Percentiles rank a stretch among this genome's conserved stretches.
Evolutionary conservation across 1,284 basidiomycete genomes (phyloP).

Genomic region (Ceratobasidium sp.): DNA sequence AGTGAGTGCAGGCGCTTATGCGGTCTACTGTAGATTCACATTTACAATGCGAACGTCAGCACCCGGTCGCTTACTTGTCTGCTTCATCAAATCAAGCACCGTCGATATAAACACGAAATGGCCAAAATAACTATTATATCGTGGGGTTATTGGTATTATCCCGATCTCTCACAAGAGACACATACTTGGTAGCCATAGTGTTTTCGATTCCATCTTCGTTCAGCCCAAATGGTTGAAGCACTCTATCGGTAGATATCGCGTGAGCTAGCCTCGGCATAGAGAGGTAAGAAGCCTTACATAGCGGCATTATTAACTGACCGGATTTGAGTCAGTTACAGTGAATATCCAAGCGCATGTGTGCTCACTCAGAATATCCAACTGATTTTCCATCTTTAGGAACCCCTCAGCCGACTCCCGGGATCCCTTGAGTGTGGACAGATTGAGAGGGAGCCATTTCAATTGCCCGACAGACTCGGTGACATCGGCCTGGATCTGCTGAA

Average conservation of each 20-base stretch:
- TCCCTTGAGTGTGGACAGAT: conserved; percentile 20
- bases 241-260: neutral
- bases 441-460: neutral
- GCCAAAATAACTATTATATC: conserved; percentile 7
- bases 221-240: neutral
- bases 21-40: neutral
- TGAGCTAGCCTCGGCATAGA: neutral
- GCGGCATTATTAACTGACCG: neutral
- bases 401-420: conserved; percentile 1
- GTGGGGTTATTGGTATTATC: neutral
- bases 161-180: neutral
- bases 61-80: neutral
- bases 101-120: conserved; percentile 18
- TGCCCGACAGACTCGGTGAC: neutral
- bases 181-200: conserved; percentile 14
- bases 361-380: conserved; percentile 17
- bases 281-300: neutral
- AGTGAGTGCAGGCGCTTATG: neutral
- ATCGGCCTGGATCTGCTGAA: neutral
- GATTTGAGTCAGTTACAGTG: neutral
- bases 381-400: neutral
- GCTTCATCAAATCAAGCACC: conserved; percentile 18
- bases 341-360: neutral
- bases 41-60: conserved; percentile 32
- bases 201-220: conserved; percentile 18